phyloP scores from a whole-genome alignment of 805 yeast species.

The Cyberlindnera saturnus region DNA sequence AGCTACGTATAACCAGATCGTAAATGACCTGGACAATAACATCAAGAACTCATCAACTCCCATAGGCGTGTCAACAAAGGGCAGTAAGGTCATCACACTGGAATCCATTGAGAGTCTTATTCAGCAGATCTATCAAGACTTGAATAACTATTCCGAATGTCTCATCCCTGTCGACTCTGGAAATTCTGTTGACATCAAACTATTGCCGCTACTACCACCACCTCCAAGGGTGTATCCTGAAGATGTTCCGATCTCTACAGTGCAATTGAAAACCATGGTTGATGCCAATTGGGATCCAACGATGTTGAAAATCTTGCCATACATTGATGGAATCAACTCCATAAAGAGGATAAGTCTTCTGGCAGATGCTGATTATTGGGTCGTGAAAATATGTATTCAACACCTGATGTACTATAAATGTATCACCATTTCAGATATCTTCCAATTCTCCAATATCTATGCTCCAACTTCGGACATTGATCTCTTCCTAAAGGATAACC shows the following conservation, averaged over 20 bases:
- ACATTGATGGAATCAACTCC: slow-evolving; percentile 83
- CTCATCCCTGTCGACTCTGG: slow-evolving; percentile 87
- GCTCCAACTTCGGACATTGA: slow-evolving; percentile 82
- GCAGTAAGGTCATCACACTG: slow-evolving; percentile 19
- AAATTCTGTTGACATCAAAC: slow-evolving; percentile 84
- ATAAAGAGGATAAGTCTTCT: slow-evolving; percentile 68
- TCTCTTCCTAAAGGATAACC: slow-evolving; percentile 54
- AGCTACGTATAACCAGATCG: slow-evolving; percentile 22
- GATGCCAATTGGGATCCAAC: slow-evolving; percentile 98
- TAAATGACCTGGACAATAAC: slow-evolving; percentile 21
- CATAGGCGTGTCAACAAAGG: slow-evolving; percentile 18
- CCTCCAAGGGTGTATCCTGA: slow-evolving; percentile 67
- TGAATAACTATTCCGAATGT: slow-evolving; percentile 94
- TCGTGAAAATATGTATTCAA: slow-evolving; percentile 83
- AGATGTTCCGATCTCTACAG: slow-evolving; percentile 92
- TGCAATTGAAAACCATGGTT: slow-evolving; percentile 60
- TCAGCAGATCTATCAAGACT: slow-evolving; percentile 88
- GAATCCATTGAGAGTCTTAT: slow-evolving; percentile 67
- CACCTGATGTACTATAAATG: slow-evolving; percentile 89
- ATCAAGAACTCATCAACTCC: slow-evolving; percentile 21
- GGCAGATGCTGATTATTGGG: slow-evolving; percentile 71
- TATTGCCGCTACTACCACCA: slow-evolving; percentile 86
- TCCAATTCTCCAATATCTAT: slow-evolving; percentile 83
- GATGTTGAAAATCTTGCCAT: slow-evolving; percentile 80
- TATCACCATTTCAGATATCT: slow-evolving; percentile 74